These are phyloP conservation scores for Liriodendron chinense DNA, from an alignment of 164 flowering plant species.

Conservation along the genomic window DNA sequence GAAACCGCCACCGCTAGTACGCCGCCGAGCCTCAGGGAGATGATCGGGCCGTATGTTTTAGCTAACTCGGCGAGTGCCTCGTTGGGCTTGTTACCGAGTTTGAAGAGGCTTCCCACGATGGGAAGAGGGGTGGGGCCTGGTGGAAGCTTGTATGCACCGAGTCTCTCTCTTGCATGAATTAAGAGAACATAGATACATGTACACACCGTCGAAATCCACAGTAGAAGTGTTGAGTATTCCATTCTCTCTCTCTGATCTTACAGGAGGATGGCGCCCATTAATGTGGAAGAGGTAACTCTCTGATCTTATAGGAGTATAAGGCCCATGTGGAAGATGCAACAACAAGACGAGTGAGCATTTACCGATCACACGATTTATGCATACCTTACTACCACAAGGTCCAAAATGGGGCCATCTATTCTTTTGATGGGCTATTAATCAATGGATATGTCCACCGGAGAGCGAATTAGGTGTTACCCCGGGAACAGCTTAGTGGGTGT, in stretches of 20 bases:
- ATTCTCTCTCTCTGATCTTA: neutral
- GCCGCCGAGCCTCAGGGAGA: constrained; percentile 24
- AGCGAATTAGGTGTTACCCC: no score
- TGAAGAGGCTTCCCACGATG: constrained; percentile 31
- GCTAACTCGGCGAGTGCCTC: constrained; percentile 30
- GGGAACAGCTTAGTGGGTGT: no score
- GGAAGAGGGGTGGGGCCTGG: constrained; percentile 35
- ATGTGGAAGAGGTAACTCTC: no score
- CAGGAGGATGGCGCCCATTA: no score
- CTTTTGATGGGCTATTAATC: no score
- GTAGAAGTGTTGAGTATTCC: neutral
- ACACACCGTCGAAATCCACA: neutral
- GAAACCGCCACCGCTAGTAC: constrained; percentile 27
- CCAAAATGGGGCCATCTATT: no score
- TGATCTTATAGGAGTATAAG: no score
- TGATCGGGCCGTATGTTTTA: constrained; percentile 28
- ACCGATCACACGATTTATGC: no score
- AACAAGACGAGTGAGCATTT: no score
- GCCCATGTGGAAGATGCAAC: no score
- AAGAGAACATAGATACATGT: neutral
- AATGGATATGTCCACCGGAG: no score
- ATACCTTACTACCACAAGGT: no score
- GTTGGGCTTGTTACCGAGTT: constrained; percentile 33
- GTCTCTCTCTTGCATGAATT: neutral
- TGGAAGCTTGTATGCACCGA: neutral